Evolutionary conservation across 2,329 filamentous ascomycete genomes (phyloP), one percentile per base, ranked within the genome.

Genomic region (Grosmannia penicillata): DNA sequence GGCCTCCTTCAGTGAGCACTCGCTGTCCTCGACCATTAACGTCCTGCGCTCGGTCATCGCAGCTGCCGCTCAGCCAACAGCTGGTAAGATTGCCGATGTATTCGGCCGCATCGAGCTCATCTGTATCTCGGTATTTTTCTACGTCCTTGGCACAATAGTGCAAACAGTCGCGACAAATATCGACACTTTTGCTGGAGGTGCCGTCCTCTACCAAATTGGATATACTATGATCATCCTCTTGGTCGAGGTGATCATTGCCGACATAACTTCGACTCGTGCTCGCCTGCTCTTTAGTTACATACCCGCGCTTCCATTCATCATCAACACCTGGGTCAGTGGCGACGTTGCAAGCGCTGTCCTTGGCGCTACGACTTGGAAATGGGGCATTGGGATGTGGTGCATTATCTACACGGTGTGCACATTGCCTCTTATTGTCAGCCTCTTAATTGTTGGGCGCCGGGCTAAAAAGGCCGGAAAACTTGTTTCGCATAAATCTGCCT

Each of bases 231-330:
- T 78, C 21, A 60, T 75, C 15, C 56, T 80, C 11, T 60, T 80
- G 2, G 62, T 78, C 18, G 73, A 80, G 53, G 70, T 80, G 48
- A 65, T 81, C 42, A 60, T 80, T 33, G 75, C 66, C 32, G 76
- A 81, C 46, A 63, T 75, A 21, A 77, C 75, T 2, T 78, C 75
- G 2, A 68, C 72, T 7, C 67, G 73, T 13, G 63, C 71, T 10
- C 72, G 76, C 49, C 59, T 80, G 8, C 59, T 80, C 47, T 79
- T 78, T 59, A 75, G 70, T 34, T 80, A 76, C 49, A 57, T 79
- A n/a, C 72, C 72, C 0, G 68, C 69, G 0, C 51, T 66, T 4
- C 73, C 73, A 0, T 76, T 74, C 47, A 49, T 77, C 32, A 60
- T 74, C 52, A 78, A 78, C 48, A 73, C 73, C 0, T 79, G 74